Percentiles rank a stretch among this genome's conserved stretches.
phyloP scores from a whole-genome alignment of 2,329 filamentous ascomycete genomes.

The Hymenoscyphus linearis region DNA sequence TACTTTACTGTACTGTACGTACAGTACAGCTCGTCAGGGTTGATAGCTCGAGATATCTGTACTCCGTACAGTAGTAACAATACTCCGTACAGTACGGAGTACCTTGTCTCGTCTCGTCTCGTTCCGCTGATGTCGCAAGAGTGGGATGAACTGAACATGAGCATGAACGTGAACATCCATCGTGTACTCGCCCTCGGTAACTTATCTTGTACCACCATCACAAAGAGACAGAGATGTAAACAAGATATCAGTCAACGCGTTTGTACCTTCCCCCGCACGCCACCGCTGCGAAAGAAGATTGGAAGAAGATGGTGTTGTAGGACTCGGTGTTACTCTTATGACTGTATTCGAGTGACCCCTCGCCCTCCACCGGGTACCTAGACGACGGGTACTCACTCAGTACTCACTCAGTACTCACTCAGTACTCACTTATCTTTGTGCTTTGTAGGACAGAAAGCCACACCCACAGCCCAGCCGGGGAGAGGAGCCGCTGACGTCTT shows the following conservation, averaged over 20 bases:
- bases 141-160: not conserved
- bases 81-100: too few species aligned
- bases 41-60: not conserved
- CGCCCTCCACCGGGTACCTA: not conserved
- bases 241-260: not conserved
- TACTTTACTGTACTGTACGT: too few species aligned
- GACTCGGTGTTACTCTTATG: not conserved
- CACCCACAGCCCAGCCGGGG: too few species aligned
- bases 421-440: not conserved
- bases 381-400: not conserved
- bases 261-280: not conserved
- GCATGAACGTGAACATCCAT: too few species aligned
- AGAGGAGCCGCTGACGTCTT: too few species aligned
- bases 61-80: too few species aligned
- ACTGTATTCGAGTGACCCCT: not conserved
- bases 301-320: not conserved
- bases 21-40: not conserved
- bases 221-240: not conserved
- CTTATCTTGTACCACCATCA: too few species aligned
- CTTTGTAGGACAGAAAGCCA: too few species aligned
- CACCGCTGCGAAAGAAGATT: not conserved
- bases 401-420: too few species aligned
- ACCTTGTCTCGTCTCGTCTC: too few species aligned
- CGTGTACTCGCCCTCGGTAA: too few species aligned
- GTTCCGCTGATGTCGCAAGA: not conserved